Conservation (phyloP, 2,329 filamentous ascomycete genomes). For the Trichophyton benhamiae region DNA sequence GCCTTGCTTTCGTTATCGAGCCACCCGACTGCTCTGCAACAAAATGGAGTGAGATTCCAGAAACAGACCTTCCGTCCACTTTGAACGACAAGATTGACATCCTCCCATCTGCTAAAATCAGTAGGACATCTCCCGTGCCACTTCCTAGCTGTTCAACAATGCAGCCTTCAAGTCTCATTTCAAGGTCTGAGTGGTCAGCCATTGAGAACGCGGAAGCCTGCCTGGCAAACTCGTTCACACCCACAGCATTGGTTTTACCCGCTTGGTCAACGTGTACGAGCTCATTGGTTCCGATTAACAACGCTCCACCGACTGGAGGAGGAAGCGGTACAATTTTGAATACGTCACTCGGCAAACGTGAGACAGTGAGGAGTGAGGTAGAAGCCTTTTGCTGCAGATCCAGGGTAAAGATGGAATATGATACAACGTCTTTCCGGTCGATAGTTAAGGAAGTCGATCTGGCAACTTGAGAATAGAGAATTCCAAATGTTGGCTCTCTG, state of each 20-base stretch:
- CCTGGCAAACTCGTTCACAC: constrained; percentile 80
- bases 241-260: constrained; percentile 83
- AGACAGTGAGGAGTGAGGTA: constrained; percentile 79
- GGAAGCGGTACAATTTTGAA: constrained; percentile 72
- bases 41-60: constrained; percentile 62
- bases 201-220: constrained; percentile 73
- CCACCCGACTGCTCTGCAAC: constrained; percentile 54
- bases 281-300: constrained; percentile 80
- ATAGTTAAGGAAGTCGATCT: constrained; percentile 60
- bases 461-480: constrained; percentile 65
- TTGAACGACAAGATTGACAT: constrained; percentile 68
- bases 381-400: constrained; percentile 88
- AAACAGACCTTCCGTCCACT: constrained; percentile 82
- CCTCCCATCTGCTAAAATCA: constrained; percentile 64
- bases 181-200: constrained; percentile 70
- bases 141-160: constrained; percentile 62
- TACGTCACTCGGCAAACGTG: constrained; percentile 74
- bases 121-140: constrained; percentile 70
- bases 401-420: constrained; percentile 88
- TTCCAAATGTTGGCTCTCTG: constrained; percentile 91
- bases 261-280: constrained; percentile 92
- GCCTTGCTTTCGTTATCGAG: constrained; percentile 45
- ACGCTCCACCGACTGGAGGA: constrained; percentile 72
- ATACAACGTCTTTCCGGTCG: constrained; percentile 71
- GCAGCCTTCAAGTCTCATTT: constrained; percentile 69